Evolutionary conservation across 1,139 yeast genomes (phyloP), one percentile per base, ranked within the genome.

Genomic region (Zhuliangozyma blackwelliae): DNA sequence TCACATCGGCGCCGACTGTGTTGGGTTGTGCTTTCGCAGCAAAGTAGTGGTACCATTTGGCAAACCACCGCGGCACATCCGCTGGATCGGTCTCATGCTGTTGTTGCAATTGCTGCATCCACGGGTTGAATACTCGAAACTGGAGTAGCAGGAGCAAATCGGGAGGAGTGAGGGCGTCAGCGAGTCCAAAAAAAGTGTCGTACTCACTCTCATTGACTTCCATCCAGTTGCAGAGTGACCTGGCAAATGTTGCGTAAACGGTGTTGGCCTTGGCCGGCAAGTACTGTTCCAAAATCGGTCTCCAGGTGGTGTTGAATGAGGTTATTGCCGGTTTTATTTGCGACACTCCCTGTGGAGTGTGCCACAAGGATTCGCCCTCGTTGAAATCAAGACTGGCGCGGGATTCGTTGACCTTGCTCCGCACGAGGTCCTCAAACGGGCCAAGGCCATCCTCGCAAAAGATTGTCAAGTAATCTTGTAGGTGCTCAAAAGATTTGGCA

Each of bases 71-170:
- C 5, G 41, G 32, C 5, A 42, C 28, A 9, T 25, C 22, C 10
- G 11, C 16, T 7, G 42, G 40, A 5, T 30, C 25, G 19, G 13
- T 40, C 32, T 21, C 34, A 20, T 20, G 27, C 10, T 40, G 29
- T 33, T 35, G 32, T 4, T 33, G 22, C 21, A 45, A 28, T 10
- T 32, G 33, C 22, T 39, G 31, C 12, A 50, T 36, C 61, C 57
- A 51, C 10, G 61, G 63, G 42, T 66, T 67, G 40, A 65, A 61
- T 9, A 63, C 23, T 11, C 44, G 48, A 36, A 63, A 63, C 39
- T 65, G 68, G n/a, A 61, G 27, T 4, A 61, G 38, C 2, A 44
- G 32, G 8, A 43, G 38, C 3, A 36, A 16, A 19, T 38, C 37
- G n/a, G 34, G 27, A 5, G 29, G 22, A 7, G 34, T 10, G 8